A percentile compares a stretch with the other conserved stretches of the same genome.
These are phyloP conservation scores for Closterium sp. DNA, from an alignment of 139 green algal species.

Conservation along the genomic window DNA sequence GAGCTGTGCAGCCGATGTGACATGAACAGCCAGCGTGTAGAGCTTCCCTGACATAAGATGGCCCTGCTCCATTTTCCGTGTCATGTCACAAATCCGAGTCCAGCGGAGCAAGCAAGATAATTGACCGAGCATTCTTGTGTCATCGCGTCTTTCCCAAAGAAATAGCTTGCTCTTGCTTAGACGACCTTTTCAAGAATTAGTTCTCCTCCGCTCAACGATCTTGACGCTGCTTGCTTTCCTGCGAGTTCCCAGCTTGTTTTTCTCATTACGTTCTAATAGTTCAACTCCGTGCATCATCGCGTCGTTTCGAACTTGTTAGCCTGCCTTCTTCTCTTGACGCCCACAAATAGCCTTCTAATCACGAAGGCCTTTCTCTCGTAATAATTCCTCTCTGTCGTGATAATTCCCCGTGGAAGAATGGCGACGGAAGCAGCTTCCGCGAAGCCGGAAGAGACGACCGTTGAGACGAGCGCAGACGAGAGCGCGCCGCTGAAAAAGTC, in stretches of 20 bases:
- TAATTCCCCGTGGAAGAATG: no score
- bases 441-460: neutral
- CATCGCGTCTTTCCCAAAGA: no score
- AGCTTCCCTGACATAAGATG: no score
- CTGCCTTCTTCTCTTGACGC: no score
- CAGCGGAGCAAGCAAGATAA: neutral
- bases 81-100: neutral
- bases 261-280: neutral
- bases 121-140: no score
- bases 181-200: neutral
- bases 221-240: neutral
- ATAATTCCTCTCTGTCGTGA: slow-evolving; percentile 7
- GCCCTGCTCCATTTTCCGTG: neutral
- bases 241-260: neutral
- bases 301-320: neutral
- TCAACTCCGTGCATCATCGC: neutral
- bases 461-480: neutral
- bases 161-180: neutral
- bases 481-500: neutral
- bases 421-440: neutral
- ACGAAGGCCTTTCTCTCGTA: slow-evolving; percentile 2
- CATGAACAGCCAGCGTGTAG: neutral
- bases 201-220: neutral
- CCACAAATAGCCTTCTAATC: neutral
- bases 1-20: neutral